phyloP scores from a whole-genome alignment of 495 filamentous ascomycete genomes.

The Podospora pseudocomata region DNA sequence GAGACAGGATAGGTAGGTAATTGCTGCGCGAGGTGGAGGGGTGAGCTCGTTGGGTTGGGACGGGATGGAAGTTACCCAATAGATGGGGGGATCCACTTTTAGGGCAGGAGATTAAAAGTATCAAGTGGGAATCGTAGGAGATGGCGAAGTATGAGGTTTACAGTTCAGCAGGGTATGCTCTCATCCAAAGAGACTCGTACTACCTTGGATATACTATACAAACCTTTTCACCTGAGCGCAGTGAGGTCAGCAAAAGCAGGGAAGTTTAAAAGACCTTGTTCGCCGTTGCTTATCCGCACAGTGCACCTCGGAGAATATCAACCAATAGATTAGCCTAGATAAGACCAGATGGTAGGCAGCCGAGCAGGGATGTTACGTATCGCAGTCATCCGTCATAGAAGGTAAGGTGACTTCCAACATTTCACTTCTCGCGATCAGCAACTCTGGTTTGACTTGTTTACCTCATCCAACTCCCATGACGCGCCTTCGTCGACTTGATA shows the following conservation, averaged over 20 bases:
- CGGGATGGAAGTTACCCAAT: neutral
- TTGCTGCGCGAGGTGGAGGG: neutral
- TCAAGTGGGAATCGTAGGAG: too few species aligned
- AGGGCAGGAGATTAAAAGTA: neutral
- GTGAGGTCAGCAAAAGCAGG: neutral
- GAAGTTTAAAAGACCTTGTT: neutral
- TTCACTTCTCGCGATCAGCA: neutral
- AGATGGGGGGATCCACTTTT: neutral
- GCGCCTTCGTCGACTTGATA: neutral
- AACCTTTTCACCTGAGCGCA: too few species aligned
- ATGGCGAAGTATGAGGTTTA: neutral
- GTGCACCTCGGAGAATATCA: neutral
- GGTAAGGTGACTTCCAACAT: constrained; percentile 1
- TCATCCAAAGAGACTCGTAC: neutral
- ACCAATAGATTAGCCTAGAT: constrained; percentile 15
- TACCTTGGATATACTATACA: too few species aligned
- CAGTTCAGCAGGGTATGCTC: neutral
- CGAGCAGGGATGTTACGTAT: neutral
- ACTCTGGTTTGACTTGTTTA: neutral
- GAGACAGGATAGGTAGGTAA: neutral
- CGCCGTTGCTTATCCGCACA: neutral
- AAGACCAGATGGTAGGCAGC: too few species aligned
- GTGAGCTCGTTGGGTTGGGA: neutral
- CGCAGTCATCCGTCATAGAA: neutral
- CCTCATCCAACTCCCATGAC: neutral